Evolutionary conservation across 495 filamentous ascomycete species (phyloP), one percentile per base, ranked within the genome.

Genomic region (Penicillium lagena): DNA sequence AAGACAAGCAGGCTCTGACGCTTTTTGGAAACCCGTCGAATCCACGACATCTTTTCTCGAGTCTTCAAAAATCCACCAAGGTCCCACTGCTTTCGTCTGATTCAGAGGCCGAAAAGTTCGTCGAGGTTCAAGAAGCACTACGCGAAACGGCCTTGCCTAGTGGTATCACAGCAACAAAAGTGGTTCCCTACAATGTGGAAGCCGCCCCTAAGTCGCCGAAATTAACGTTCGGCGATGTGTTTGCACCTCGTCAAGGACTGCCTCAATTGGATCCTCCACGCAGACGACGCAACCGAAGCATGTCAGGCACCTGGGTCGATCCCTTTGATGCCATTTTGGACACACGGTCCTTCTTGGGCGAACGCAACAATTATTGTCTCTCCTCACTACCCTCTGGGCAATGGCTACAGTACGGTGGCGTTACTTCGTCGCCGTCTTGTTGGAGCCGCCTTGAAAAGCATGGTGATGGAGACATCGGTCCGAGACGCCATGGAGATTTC

Each of bases 41-140:
- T 29, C 72, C 83, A 11, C 85, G 81, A 51, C 87, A 91, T 42
- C 71, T 95, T 12, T 95, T 89, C 62, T 89, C 89, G 11, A 94
- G 89, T 62, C 65, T 90, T 22, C 83, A 85, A 50, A 77, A 77
- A 47, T 67, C 76, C 4, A 50, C 60, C 41, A 64, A 62, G 37
- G 56, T 67, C 34, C 52, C 55, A 10, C 42, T 65, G 14, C 55
- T 55, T 15, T 66, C 61, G 14, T 55, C 68, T 11, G 70, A 74
- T n/a, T 50, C 60, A 14, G 53, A 62, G 12, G 44, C 63, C 27
- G 59, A 72, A 45, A 72, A 75, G 40, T 68, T 69, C 12, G 64
- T 71, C n/a, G 67, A 71, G 35, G 66, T 71, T 22, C 62, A 70
- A 36, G 56, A 66, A 22, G 54, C 67, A 12, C 63, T 94, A 17